Conservation (phyloP, 1,139 yeast genomes). For the Groenewaldozyma auringiensis region DNA sequence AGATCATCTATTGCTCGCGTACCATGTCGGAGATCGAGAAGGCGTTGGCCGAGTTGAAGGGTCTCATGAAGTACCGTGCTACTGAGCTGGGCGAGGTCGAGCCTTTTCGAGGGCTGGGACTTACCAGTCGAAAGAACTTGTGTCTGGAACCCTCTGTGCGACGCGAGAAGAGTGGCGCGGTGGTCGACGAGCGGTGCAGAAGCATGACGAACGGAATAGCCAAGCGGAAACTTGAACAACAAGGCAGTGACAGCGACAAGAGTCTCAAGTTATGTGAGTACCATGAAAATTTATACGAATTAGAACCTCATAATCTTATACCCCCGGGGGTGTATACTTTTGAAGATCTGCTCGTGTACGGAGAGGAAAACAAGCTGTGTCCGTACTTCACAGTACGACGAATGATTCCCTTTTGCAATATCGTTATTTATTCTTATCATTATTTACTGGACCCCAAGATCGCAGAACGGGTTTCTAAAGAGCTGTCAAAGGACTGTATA, state of each 20-base stretch:
- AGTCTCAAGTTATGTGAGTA: constrained; percentile 64
- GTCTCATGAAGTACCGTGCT: constrained; percentile 78
- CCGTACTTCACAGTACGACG: constrained; percentile 97
- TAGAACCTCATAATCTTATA: constrained; percentile 79
- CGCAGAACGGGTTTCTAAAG: constrained; percentile 89
- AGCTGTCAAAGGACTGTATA: constrained; percentile 84
- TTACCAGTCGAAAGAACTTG: constrained; percentile 87
- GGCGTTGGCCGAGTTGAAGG: constrained; percentile 87
- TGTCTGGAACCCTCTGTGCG: constrained; percentile 86
- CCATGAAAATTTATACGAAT: constrained; percentile 80
- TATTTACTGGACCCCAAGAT: constrained; percentile 93
- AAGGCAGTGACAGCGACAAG: constrained; percentile 38
- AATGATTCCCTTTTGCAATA: constrained; percentile 93
- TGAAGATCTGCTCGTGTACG: constrained; percentile 68
- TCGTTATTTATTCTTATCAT: constrained; percentile 92
- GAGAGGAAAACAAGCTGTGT: constrained; percentile 74
- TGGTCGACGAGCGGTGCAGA: constrained; percentile 95
- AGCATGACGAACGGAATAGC: constrained; percentile 89
- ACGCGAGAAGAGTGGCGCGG: constrained; percentile 82
- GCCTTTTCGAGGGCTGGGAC: constrained; percentile 81
- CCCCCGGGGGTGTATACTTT: constrained; percentile 95
- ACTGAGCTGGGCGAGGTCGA: constrained; percentile 76
- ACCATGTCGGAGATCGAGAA: constrained; percentile 99
- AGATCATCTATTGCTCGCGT: constrained; percentile 95
- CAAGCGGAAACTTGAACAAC: constrained; percentile 55